Percentiles rank a stretch among this genome's conserved stretches.
Conservation (phyloP, 2,329 filamentous ascomycete genomes). For the Daldinia sp. region DNA sequence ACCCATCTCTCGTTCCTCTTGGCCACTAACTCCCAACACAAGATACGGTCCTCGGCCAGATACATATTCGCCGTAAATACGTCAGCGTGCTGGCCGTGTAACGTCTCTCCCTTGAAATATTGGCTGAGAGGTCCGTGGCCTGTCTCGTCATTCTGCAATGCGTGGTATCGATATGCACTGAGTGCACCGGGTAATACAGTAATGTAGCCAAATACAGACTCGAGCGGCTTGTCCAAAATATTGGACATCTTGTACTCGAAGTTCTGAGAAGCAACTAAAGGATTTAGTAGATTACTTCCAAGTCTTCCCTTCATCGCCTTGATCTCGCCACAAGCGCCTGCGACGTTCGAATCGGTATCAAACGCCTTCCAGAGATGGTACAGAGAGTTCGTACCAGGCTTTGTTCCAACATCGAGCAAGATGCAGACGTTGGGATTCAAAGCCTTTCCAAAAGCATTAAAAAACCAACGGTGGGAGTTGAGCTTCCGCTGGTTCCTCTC, state of each 20-base stretch:
- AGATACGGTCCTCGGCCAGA: slow-evolving; percentile 95
- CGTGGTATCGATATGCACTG: slow-evolving; percentile 95
- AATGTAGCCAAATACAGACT: slow-evolving; percentile 98
- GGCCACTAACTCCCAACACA: slow-evolving; percentile 94
- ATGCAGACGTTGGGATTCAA: slow-evolving; percentile 97
- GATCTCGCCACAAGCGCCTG: slow-evolving; percentile 96
- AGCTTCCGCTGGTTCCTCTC: slow-evolving; percentile 98
- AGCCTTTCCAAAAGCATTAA: slow-evolving; percentile 94
- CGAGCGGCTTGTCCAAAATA: slow-evolving; percentile 95
- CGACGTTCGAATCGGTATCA: slow-evolving; percentile 96
- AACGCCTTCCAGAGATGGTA: slow-evolving; percentile 99
- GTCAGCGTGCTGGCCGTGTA: slow-evolving; percentile 86
- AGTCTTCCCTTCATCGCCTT: slow-evolving; percentile 92
- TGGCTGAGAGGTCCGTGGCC: slow-evolving; percentile 92
- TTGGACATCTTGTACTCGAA: slow-evolving; percentile 99
- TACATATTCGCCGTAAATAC: slow-evolving; percentile 99
- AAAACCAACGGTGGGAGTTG: slow-evolving; percentile 99
- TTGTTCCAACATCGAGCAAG: slow-evolving; percentile 93
- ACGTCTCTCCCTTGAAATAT: slow-evolving; percentile 96
- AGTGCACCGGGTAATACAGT: slow-evolving; percentile 96
- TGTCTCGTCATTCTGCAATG: slow-evolving; percentile 95
- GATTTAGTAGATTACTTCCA: slow-evolving; percentile 90
- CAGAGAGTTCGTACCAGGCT: slow-evolving; percentile 86
- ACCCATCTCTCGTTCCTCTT: slow-evolving; percentile 97
- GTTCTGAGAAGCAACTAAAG: slow-evolving; percentile 94